Percentiles rank a stretch among this genome's conserved stretches.
Conservation (phyloP, 23 red algal genomes). For the Gracilariopsis chorda region DNA sequence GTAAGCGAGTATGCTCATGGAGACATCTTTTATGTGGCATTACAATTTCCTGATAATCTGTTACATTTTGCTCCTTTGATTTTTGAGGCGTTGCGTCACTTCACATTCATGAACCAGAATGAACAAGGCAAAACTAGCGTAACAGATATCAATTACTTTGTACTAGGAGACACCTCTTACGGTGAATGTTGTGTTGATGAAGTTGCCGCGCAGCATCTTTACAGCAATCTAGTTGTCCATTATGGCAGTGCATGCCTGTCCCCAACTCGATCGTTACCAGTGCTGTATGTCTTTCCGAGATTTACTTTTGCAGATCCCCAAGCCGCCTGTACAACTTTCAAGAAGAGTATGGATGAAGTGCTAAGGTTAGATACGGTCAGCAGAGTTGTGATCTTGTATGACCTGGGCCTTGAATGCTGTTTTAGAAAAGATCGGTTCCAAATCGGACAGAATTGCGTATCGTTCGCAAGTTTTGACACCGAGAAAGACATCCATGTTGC, state of each 20-base stretch:
- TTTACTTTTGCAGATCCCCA: background rate
- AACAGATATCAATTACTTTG: conserved; percentile 1
- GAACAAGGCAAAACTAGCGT: background rate
- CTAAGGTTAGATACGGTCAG: background rate
- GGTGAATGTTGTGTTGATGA: conserved; percentile 91
- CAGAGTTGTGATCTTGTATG: conserved; percentile 45
- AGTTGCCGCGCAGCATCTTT: conserved; percentile 75
- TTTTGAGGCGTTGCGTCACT: background rate
- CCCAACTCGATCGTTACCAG: conserved; percentile 47
- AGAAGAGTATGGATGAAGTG: background rate
- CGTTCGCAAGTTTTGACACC: background rate
- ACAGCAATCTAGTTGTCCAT: conserved; percentile 72
- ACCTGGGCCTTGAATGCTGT: conserved; percentile 23
- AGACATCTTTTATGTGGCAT: conserved; percentile 18
- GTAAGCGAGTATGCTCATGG: background rate
- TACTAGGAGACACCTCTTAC: conserved; percentile 90
- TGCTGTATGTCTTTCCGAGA: conserved; percentile 66
- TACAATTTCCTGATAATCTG: conserved; percentile 84
- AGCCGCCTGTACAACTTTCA: background rate
- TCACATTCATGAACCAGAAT: background rate
- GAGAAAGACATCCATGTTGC: background rate
- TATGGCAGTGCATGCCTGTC: conserved; percentile 85
- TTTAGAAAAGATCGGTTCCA: conserved; percentile 12
- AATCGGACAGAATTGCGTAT: background rate
- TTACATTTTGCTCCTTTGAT: conserved; percentile 49